phyloP scores from a whole-genome alignment of 2,329 filamentous ascomycete genomes.

The Chaetomiaceae sp. region DNA sequence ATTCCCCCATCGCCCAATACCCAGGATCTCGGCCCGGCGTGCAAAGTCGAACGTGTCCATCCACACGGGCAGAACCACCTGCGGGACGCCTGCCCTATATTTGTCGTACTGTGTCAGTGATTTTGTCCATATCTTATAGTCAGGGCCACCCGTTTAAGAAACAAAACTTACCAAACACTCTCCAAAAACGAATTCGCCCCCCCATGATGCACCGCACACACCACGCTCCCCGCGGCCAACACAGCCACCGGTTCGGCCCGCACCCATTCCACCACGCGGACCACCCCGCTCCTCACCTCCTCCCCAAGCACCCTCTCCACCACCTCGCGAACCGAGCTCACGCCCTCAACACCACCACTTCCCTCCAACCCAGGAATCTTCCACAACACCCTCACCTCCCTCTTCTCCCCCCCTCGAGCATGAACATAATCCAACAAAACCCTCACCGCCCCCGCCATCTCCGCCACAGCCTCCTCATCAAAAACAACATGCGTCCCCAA shows the following conservation, averaged over 20 bases:
- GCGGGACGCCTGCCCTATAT: constrained; percentile 5
- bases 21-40: constrained; percentile 19
- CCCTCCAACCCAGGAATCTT: constrained; percentile 1
- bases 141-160: too few species aligned
- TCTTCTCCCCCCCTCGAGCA: not conserved
- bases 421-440: not conserved
- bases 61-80: constrained; percentile 10
- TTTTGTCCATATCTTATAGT: too few species aligned
- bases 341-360: not conserved
- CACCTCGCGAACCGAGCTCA: not conserved
- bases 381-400: constrained; percentile 5
- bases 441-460: constrained; percentile 7
- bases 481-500: constrained; percentile 5
- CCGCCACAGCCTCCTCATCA: not conserved
- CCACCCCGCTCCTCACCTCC: not conserved
- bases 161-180: not conserved
- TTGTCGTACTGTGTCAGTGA: too few species aligned
- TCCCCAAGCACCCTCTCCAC: not conserved
- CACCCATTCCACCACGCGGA: constrained; percentile 2
- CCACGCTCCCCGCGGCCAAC: not conserved
- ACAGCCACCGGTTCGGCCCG: constrained; percentile 2
- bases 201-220: constrained; percentile 10
- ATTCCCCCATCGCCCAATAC: constrained; percentile 24
- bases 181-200: constrained; percentile 8
- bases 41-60: constrained; percentile 25